These are phyloP conservation scores for Breynia disticha DNA, from an alignment of 441 rosid genomes.

Conservation along the genomic window DNA sequence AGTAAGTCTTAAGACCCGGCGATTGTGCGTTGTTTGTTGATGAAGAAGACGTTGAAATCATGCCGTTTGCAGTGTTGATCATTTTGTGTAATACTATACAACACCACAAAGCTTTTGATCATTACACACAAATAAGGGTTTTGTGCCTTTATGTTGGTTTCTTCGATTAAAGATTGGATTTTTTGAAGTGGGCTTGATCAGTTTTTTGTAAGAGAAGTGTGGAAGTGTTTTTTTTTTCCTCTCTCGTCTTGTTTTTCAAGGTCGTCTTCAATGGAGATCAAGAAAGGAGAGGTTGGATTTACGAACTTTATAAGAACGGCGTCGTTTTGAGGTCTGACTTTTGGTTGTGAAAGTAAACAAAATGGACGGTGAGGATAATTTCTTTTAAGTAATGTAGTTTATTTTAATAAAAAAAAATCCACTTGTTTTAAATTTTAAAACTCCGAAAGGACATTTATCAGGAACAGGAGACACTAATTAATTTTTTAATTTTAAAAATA, in stretches of 20 bases:
- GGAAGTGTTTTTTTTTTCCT: background rate
- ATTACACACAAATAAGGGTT: constrained; percentile 51
- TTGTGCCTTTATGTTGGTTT: background rate
- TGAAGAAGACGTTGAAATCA: constrained; percentile 74
- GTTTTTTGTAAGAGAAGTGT: background rate
- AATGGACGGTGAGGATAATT: constrained; percentile 33
- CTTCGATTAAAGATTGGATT: background rate
- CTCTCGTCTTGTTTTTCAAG: background rate
- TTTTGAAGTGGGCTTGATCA: background rate
- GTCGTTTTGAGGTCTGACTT: constrained; percentile 22
- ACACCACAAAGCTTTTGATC: constrained; percentile 52
- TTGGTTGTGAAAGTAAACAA: constrained; percentile 21
- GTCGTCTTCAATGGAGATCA: constrained; percentile 47
- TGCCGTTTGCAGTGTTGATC: constrained; percentile 78
- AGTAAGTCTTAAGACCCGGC: constrained; percentile 90
- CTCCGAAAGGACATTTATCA: too few species aligned
- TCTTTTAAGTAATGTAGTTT: too few species aligned
- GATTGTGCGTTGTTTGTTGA: constrained; percentile 59
- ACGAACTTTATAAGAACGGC: background rate
- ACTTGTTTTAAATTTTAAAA: too few species aligned
- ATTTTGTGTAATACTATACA: constrained; percentile 26
- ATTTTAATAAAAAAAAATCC: too few species aligned
- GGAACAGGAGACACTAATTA: too few species aligned
- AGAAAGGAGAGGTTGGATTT: background rate
- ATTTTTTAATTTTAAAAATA: too few species aligned